Base-by-base conservation (phyloP, 805 yeast genomes). In the Myxozyma geophila region DNA sequence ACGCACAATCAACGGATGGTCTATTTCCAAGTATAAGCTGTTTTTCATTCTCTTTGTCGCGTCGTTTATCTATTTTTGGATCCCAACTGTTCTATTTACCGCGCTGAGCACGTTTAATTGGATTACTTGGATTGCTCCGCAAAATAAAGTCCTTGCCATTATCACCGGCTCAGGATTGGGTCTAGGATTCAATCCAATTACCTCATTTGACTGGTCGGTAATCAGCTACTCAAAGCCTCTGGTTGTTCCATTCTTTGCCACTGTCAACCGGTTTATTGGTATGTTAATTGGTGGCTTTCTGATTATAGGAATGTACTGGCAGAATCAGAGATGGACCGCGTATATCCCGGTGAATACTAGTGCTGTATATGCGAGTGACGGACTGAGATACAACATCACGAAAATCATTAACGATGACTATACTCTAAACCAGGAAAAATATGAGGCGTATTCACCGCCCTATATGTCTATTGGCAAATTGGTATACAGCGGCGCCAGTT, bases 111-210 rank as follows among this genome's bases (percentile, higher is more conserved):
- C 79, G 67, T 85, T 88, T 71, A 70, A 75, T 21, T 85, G 87
- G 80, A 82, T 85, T 40, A 79, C 87, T 21, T 87, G 92, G 90
- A 85, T 85, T 55, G 79, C 79, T 35, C 82, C 82, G 19, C 74
- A 84, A 48, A 84, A 85, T 71, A 82, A 82, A 54, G 79, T 80
- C 17, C 80, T 87, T 21, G 86, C 85, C 68, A 87, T 85, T 71
- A 76, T 88, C 23, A 87, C 87, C 68, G 93, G 93, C 55, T 78
- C 83, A 7, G 67, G 76, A 10, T 75, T 83, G 12, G 92, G 92
- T 15, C 75, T 87, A 60, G 91, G 90, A 19, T 72, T 85, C 72
- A 74, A 86, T 67, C 91, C 92, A 12, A 73, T 86, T 46, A 33
- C 64, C 12, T 84, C 88, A n/a, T 85, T 87, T 70, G 90, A 87